phyloP scores from a whole-genome alignment of 2,329 filamentous ascomycete genomes.

The Colletotrichum tofieldiae region DNA sequence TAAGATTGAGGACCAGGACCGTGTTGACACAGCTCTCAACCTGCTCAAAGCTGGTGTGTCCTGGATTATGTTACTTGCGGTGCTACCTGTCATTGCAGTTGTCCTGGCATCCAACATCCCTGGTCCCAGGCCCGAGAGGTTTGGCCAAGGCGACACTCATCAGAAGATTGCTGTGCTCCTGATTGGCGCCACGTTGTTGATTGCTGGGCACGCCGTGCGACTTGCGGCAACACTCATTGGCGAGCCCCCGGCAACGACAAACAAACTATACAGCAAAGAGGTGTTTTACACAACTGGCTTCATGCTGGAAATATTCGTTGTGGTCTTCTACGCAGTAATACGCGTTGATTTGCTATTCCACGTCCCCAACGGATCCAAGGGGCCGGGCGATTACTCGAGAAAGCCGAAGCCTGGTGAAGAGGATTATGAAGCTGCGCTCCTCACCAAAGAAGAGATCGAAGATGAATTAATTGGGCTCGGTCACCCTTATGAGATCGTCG shows the following conservation, averaged over 20 bases:
- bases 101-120: constrained; percentile 48
- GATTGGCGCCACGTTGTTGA: constrained; percentile 42
- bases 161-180: constrained; percentile 51
- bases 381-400: constrained; percentile 52
- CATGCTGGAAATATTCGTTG: constrained; percentile 50
- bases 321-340: constrained; percentile 47
- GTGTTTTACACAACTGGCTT: constrained; percentile 56
- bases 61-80: constrained; percentile 47
- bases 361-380: constrained; percentile 49
- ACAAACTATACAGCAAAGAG: constrained; percentile 51
- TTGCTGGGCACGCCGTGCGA: constrained; percentile 45
- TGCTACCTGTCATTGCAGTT: constrained; percentile 45
- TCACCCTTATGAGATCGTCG: constrained; percentile 37
- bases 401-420: constrained; percentile 63
- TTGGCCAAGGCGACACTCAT: constrained; percentile 51
- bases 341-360: constrained; percentile 52
- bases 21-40: constrained; percentile 35
- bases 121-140: constrained; percentile 50
- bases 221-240: constrained; percentile 47
- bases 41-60: constrained; percentile 45
- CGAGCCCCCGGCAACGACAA: constrained; percentile 43
- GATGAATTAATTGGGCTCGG: constrained; percentile 29
- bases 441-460: constrained; percentile 36
- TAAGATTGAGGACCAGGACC: constrained; percentile 42
- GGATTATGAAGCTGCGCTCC: constrained; percentile 35